Evolutionary conservation across 768 basidiomycete genomes (phyloP).

Genomic region (Lyophyllum decastes): DNA sequence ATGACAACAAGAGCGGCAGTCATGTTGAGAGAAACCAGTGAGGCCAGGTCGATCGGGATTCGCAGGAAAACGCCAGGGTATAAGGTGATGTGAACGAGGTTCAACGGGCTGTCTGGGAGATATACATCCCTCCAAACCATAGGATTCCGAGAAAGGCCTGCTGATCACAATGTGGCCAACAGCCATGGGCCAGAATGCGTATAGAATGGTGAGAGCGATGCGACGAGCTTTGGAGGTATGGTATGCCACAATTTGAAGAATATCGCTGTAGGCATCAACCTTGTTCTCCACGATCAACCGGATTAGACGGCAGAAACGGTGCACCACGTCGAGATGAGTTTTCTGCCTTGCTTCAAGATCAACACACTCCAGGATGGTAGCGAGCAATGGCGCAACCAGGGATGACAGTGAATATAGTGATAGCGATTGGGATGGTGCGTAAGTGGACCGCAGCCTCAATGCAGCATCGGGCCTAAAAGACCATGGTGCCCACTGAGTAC

Average conservation of each 20-base stretch:
- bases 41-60: conserved; percentile 24
- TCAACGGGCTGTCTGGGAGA: neutral
- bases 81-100: conserved; percentile 61
- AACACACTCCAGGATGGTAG: conserved; percentile 59
- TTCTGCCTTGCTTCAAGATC: conserved; percentile 34
- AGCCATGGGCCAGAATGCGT: conserved; percentile 66
- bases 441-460: conserved; percentile 46
- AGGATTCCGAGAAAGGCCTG: conserved; percentile 46
- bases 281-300: conserved; percentile 56
- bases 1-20: conserved; percentile 59
- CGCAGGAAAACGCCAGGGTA: conserved; percentile 60
- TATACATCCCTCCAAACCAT: conserved; percentile 24
- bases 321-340: conserved; percentile 35
- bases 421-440: conserved; percentile 56
- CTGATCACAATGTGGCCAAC: conserved; percentile 68
- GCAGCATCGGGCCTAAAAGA: conserved; percentile 16
- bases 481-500: conserved; percentile 30
- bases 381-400: conserved; percentile 62
- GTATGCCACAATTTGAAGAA: conserved; percentile 73
- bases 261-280: conserved; percentile 67
- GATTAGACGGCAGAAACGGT: conserved; percentile 57
- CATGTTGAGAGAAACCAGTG: conserved; percentile 35
- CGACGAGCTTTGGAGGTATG: conserved; percentile 56
- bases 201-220: conserved; percentile 55
- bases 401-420: conserved; percentile 62